These are phyloP conservation scores for Craspedostauros australis DNA, from an alignment of 108 stramenopile species.

Conservation along the genomic window DNA sequence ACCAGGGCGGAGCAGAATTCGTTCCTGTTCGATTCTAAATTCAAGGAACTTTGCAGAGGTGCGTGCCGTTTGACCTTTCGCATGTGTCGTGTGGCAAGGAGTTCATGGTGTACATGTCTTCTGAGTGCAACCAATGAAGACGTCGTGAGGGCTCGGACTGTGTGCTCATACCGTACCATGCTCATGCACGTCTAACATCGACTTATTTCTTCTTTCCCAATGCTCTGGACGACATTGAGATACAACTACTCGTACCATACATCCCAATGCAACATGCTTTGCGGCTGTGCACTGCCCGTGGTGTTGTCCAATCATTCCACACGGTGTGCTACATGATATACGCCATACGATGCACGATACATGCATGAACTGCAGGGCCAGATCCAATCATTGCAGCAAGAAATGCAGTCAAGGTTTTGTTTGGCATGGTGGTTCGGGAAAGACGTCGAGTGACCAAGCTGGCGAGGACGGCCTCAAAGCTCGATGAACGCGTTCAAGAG, in stretches of 20 bases:
- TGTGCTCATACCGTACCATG: too few relatives aligned
- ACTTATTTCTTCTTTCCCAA: too few relatives aligned
- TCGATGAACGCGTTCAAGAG: conserved; percentile 38
- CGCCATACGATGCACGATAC: too few relatives aligned
- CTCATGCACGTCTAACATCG: too few relatives aligned
- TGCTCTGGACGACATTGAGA: too few relatives aligned
- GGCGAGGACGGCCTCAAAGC: conserved; percentile 42
- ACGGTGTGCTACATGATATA: too few relatives aligned
- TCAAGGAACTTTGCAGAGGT: conserved; percentile 22
- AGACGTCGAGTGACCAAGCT: conserved; percentile 40
- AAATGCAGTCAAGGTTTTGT: conserved; percentile 37
- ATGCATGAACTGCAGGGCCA: not conserved
- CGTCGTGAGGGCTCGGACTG: too few relatives aligned
- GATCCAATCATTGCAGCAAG: conserved; percentile 3
- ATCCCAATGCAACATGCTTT: too few relatives aligned
- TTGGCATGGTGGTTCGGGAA: conserved; percentile 72
- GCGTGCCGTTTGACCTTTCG: not conserved
- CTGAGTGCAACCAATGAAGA: too few relatives aligned
- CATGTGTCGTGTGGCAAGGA: not conserved
- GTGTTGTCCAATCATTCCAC: too few relatives aligned
- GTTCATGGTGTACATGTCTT: not conserved
- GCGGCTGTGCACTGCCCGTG: too few relatives aligned
- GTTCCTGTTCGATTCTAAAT: conserved; percentile 35
- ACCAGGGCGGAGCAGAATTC: conserved; percentile 6
- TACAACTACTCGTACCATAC: too few relatives aligned